Percentiles rank a stretch among this genome's conserved stretches.
These are phyloP conservation scores for Talaromyces thailandensis DNA, from an alignment of 495 filamentous ascomycete species.

Conservation along the genomic window DNA sequence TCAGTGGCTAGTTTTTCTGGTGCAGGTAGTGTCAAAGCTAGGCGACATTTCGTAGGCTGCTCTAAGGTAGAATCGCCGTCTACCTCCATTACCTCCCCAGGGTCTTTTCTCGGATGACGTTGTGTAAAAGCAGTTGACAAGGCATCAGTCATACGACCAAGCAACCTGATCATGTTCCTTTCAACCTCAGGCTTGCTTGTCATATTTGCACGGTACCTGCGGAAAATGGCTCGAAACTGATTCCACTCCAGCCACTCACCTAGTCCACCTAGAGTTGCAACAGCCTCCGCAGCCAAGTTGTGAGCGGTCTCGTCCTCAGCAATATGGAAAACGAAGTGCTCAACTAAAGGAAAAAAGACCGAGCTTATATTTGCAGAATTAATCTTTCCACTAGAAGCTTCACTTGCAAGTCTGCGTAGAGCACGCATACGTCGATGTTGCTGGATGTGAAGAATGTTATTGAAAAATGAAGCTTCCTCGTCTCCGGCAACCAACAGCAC, in stretches of 20 bases:
- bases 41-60: constrained; percentile 26
- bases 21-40: constrained; percentile 59
- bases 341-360: constrained; percentile 83
- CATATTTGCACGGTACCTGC: constrained; percentile 71
- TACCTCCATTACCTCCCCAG: constrained; percentile 24
- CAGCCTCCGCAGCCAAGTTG: constrained; percentile 75
- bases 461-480: constrained; percentile 88
- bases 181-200: constrained; percentile 72
- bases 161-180: constrained; percentile 74
- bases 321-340: constrained; percentile 84
- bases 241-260: constrained; percentile 76
- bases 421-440: constrained; percentile 80
- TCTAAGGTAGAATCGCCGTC: constrained; percentile 20
- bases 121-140: constrained; percentile 46
- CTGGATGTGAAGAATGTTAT: constrained; percentile 84
- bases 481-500: constrained; percentile 66
- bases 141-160: constrained; percentile 73
- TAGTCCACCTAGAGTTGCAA: constrained; percentile 63
- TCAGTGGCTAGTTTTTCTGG: constrained; percentile 64
- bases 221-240: constrained; percentile 77
- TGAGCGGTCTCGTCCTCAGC: constrained; percentile 69
- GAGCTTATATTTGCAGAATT: constrained; percentile 69
- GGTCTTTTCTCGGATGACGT: constrained; percentile 17
- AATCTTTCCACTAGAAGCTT: constrained; percentile 52
- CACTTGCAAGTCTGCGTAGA: constrained; percentile 60